Conservation (phyloP, 1,139 yeast genomes). For the Taphrina deformans region DNA sequence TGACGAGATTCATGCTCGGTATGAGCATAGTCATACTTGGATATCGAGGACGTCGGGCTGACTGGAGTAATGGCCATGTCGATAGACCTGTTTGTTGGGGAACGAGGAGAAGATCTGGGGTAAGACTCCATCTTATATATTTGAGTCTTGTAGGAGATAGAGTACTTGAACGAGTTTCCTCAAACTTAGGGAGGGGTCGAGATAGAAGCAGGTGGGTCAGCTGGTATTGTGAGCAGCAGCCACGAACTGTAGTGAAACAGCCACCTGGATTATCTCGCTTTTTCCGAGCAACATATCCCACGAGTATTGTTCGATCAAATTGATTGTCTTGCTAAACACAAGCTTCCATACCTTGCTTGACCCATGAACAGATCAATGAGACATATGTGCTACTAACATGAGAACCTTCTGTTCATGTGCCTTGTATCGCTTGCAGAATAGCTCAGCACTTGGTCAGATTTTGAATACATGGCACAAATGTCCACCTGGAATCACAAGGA, state of each 20-base stretch:
- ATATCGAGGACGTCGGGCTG: conserved; percentile 7
- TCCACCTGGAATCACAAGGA: not conserved
- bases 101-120: conserved; percentile 4
- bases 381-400: too few species aligned
- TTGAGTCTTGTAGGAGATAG: not conserved
- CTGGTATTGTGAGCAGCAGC: not conserved
- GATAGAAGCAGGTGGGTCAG: not conserved
- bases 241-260: not conserved
- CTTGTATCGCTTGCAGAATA: too few species aligned
- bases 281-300: conserved; percentile 1
- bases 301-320: not conserved
- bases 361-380: too few species aligned
- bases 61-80: conserved; percentile 4
- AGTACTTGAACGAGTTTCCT: not conserved
- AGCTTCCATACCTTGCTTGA: too few species aligned
- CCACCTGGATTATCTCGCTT: conserved; percentile 7
- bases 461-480: too few species aligned
- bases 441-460: too few species aligned
- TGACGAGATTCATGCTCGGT: conserved; percentile 13
- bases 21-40: conserved; percentile 17
- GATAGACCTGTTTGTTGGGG: not conserved
- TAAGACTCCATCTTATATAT: not conserved
- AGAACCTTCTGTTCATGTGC: too few species aligned
- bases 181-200: not conserved
- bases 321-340: too few species aligned